phyloP scores from a whole-genome alignment of 2,329 filamentous ascomycete genomes.

The Fusarium proliferatum region DNA sequence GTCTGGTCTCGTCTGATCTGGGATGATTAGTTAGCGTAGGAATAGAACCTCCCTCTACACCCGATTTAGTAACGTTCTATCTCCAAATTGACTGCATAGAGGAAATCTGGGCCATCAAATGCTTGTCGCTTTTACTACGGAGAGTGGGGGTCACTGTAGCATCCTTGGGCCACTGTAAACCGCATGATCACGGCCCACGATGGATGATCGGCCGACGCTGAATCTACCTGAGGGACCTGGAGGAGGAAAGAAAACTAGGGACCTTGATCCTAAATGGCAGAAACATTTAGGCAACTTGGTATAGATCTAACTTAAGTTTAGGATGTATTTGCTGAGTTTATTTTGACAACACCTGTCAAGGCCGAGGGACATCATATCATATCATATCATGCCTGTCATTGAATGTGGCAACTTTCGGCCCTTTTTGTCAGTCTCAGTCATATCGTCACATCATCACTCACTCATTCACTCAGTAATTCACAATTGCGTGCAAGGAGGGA shows the following conservation, averaged over 20 bases:
- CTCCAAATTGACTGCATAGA: slow-evolving; percentile 24
- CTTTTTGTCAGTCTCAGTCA: slow-evolving; percentile 10
- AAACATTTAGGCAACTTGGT: too few relatives aligned
- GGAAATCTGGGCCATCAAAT: slow-evolving; percentile 15
- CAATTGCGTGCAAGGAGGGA: neutral
- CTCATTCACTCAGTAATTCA: neutral
- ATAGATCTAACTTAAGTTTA: too few relatives aligned
- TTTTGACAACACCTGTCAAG: too few relatives aligned
- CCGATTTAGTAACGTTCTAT: slow-evolving; percentile 27
- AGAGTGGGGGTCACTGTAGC: slow-evolving; percentile 27
- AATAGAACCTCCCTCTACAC: slow-evolving; percentile 5
- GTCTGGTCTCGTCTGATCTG: neutral
- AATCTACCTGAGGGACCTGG: neutral
- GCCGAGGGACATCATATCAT: neutral
- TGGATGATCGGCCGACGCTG: slow-evolving; percentile 13
- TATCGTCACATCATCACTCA: slow-evolving; percentile 14
- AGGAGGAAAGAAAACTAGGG: too few relatives aligned
- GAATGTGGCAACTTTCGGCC: slow-evolving; percentile 21
- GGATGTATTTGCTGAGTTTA: too few relatives aligned
- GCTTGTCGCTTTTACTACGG: slow-evolving; percentile 8
- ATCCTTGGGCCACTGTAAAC: slow-evolving; percentile 13
- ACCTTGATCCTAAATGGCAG: too few relatives aligned
- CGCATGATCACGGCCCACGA: slow-evolving; percentile 14
- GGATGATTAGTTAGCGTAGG: slow-evolving; percentile 18
- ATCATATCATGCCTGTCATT: neutral